phyloP scores from a whole-genome alignment of 108 stramenopile species.

The Nannochloropsis granulata region DNA sequence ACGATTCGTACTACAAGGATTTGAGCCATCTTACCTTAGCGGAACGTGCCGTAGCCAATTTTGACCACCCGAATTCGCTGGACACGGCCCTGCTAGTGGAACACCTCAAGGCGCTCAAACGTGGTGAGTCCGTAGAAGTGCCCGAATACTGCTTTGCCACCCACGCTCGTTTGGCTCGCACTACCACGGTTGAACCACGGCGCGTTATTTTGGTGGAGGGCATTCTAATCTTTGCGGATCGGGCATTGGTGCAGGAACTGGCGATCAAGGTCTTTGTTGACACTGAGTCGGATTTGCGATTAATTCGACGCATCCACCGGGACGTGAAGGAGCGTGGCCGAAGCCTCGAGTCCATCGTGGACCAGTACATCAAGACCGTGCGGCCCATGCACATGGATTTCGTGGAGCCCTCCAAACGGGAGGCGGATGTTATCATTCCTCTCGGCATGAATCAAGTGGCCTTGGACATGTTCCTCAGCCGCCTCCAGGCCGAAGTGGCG shows the following conservation, averaged over 20 bases:
- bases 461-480: slow-evolving; percentile 26
- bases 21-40: slow-evolving; percentile 56
- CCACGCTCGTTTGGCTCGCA: slow-evolving; percentile 39
- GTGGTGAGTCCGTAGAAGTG: slow-evolving; percentile 50
- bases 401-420: slow-evolving; percentile 72
- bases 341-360: slow-evolving; percentile 53
- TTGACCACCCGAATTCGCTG: slow-evolving; percentile 84
- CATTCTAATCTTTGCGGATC: slow-evolving; percentile 68
- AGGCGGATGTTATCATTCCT: slow-evolving; percentile 72
- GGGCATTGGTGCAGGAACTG: slow-evolving; percentile 49
- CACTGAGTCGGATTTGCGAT: slow-evolving; percentile 61
- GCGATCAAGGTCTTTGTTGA: slow-evolving; percentile 87
- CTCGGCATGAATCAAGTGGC: slow-evolving; percentile 37
- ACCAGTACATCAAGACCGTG: slow-evolving; percentile 65
- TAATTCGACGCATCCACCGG: slow-evolving; percentile 61
- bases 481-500: background rate
- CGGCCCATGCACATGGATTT: slow-evolving; percentile 82
- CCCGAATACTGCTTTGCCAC: slow-evolving; percentile 79
- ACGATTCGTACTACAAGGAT: slow-evolving; percentile 56
- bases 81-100: slow-evolving; percentile 67
- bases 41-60: slow-evolving; percentile 58
- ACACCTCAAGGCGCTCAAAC: slow-evolving; percentile 53
- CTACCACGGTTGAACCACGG: slow-evolving; percentile 25
- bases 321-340: slow-evolving; percentile 68
- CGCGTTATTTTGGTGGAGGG: slow-evolving; percentile 73